Conservation (phyloP, 148 eudicot species). For the Camellia granthamiana region DNA sequence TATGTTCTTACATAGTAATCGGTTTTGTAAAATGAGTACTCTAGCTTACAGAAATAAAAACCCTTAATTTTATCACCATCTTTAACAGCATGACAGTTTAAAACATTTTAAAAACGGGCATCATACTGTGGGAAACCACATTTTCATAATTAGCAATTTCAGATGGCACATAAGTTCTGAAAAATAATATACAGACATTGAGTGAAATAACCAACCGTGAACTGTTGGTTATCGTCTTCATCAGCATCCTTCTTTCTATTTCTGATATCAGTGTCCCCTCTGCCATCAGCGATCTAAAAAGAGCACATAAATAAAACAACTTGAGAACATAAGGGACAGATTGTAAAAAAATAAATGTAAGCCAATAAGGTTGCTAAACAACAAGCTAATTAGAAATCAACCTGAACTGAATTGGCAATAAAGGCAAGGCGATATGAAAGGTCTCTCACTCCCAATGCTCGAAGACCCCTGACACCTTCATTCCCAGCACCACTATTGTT, state of each 20-base stretch:
- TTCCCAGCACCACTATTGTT: conserved; percentile 47
- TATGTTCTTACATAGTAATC: not conserved
- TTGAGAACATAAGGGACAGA: not conserved
- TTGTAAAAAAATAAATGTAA: not conserved
- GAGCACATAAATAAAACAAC: not conserved
- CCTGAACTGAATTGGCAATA: conserved; percentile 99
- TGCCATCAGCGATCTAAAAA: conserved; percentile 78
- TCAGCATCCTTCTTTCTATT: conserved; percentile 74
- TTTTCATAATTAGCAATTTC: not conserved
- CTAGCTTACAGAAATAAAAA: not conserved
- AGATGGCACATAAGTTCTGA: not conserved
- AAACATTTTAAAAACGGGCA: not conserved
- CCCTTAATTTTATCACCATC: not conserved
- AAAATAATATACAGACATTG: not conserved
- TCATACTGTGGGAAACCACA: not conserved
- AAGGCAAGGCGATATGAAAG: conserved; percentile 87
- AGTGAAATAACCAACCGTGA: conserved; percentile 54
- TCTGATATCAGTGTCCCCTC: conserved; percentile 77
- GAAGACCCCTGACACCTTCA: conserved; percentile 93
- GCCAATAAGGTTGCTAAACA: conserved; percentile 8
- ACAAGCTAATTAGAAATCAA: conserved; percentile 22
- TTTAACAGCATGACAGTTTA: not conserved
- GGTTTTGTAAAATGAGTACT: not conserved
- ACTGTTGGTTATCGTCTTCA: conserved; percentile 62
- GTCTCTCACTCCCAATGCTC: conserved; percentile 94